Evolutionary conservation across 2,329 filamentous ascomycete genomes (phyloP), one percentile per base, ranked within the genome.

Genomic region (Blastomyces emzantsi): DNA sequence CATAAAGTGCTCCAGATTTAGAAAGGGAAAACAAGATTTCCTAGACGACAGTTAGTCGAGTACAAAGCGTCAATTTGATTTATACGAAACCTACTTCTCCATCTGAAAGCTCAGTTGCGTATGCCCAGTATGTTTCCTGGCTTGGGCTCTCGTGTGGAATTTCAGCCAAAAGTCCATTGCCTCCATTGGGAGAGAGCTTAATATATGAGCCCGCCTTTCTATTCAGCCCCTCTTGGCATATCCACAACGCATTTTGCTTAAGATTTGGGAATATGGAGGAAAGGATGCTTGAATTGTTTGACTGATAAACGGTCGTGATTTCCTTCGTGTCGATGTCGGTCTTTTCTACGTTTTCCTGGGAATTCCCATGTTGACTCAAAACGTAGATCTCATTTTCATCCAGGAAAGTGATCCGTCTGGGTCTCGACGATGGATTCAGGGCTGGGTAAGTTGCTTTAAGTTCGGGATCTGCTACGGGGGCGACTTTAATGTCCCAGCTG

Each of bases 1-100:
- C 90, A 72, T 90, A 95, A 0, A 99, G 79, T 62, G 88, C 82
- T 0, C 94, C 94, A 63, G 85, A 88, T 58, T 85, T 83, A 3
- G 91, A 89, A 67, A 97, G 78, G 1, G 90, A 89, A 65, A 87
- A 81, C 11, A 81, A 73, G 49, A 84, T 72, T 56, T 73, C 68
- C 80, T 83, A 66, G 17, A 22, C 36, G 61, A 41, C 58, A 28
- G 58, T 72, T 63, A 72, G 67, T 43, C 57, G 30, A 49, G 62
- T 61, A 54, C 56, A 56, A 58, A 43, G 39, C 3, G 30, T n/a
- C 17, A 52, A 36, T 28, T 54, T 41, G 19, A 22, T 17, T 63
- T 54, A 64, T 25, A 47, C 22, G 30, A 61, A 30, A 28, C 68
- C 64, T 73, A 79, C 77, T 69, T 78, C 72, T 30, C 78, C 74